Conservation (phyloP, 2,329 filamentous ascomycete species). For the Diaporthe aspalathi region DNA sequence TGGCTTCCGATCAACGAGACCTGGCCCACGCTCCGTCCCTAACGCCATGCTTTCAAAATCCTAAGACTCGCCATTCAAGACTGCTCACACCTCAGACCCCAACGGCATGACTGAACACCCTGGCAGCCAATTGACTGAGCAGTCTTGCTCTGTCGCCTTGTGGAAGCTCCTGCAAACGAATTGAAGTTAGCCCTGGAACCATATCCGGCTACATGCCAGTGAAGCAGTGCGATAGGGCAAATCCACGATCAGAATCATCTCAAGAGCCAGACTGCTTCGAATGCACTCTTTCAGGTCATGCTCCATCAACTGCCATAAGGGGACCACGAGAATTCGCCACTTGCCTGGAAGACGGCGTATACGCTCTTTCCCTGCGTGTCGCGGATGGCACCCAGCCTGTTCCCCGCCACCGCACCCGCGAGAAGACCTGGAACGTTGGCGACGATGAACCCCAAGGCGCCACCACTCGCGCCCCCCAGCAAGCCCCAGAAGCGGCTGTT, state of each 20-base stretch:
- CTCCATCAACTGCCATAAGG: neutral
- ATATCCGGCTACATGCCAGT: constrained; percentile 2
- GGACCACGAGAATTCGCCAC: constrained; percentile 39
- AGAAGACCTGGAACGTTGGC: constrained; percentile 91
- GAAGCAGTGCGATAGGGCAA: neutral
- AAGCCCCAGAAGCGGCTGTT: constrained; percentile 88
- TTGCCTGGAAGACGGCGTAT: constrained; percentile 83
- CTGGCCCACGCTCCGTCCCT: neutral
- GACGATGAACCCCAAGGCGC: constrained; percentile 92
- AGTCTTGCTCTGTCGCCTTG: constrained; percentile 84
- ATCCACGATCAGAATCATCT: neutral
- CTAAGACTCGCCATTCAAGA: neutral
- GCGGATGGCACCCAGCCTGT: constrained; percentile 87
- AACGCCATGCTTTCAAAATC: constrained; percentile 37
- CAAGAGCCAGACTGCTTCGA: neutral
- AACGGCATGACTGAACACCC: constrained; percentile 85
- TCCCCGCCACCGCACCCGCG: constrained; percentile 92
- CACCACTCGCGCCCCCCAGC: constrained; percentile 86
- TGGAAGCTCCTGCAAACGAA: constrained; percentile 74
- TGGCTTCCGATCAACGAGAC: neutral
- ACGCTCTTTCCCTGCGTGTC: constrained; percentile 96
- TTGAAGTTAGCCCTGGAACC: constrained; percentile 30
- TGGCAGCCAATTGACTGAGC: constrained; percentile 84
- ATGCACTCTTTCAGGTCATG: no score
- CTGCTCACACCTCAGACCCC: constrained; percentile 55